Evolutionary conservation across 2,329 filamentous ascomycete species (phyloP).

Genomic region (Botrytis medusae): DNA sequence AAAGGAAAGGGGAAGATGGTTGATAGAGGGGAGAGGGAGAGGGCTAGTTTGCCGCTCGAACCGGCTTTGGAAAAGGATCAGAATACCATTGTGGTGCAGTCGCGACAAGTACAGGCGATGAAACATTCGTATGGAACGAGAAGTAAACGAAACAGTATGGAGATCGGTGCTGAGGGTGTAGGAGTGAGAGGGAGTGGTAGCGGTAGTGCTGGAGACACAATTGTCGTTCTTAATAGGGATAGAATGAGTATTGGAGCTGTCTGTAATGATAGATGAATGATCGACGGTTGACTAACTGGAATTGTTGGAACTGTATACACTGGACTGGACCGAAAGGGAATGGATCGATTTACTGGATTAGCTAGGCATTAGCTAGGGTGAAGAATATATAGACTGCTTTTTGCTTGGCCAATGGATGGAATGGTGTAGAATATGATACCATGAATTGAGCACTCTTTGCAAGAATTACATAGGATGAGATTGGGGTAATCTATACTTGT

Average conservation of each 20-base stretch:
- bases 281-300: background rate
- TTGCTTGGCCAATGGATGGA: background rate
- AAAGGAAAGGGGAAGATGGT: constrained; percentile 12
- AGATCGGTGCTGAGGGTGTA: background rate
- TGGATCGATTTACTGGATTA: background rate
- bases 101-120: background rate
- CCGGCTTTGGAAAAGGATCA: background rate
- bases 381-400: constrained; percentile 1
- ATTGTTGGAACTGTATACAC: background rate
- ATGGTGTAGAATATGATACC: background rate
- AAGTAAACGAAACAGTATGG: background rate
- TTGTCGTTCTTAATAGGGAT: constrained; percentile 1
- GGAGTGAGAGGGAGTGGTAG: background rate
- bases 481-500: background rate
- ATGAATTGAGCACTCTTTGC: background rate
- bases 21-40: background rate
- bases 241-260: constrained; percentile 20
- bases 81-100: background rate
- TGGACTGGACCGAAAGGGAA: background rate
- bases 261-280: constrained; percentile 20
- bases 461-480: background rate
- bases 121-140: constrained; percentile 19
- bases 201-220: background rate
- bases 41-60: background rate
- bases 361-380: background rate